Evolutionary conservation across 1,284 basidiomycete species (phyloP), one percentile per base, ranked within the genome.

Genomic region (Leccinum fallax): DNA sequence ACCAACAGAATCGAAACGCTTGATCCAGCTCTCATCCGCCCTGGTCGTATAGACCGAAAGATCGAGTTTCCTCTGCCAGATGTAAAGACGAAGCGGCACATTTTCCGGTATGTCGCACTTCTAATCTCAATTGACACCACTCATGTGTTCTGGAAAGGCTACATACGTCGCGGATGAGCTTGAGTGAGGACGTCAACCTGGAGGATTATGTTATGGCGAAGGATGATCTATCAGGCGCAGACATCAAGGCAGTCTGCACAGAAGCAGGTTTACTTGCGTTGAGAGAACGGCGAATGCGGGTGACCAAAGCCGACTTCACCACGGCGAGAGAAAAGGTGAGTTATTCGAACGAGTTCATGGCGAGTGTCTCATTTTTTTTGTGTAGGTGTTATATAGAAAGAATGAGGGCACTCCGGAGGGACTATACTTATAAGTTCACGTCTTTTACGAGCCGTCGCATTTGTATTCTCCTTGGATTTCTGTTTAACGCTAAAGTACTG

Each of bases 11-110:
- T 99, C 68, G 95, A 98, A 75, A 89, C 92, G 3, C 85, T 99
- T 52, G 97, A 99, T 77, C 97, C 97, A 53, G 97, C 97, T 19
- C 87, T 99, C 60, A 97, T 98, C 72, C 93, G 97, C 63, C 97
- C 97, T 3, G 97, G 97, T 58, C 95, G 97, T 73, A 98, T 99
- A 68, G 97, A 99, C 74, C 86, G 97, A 61, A 99, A 99, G 84
- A 99, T 99, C 62, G 94, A 96, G 74, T 94, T 95, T 82, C 95
- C 95, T 10, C 79, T 98, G 38, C 95, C 95, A 24, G 95, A 98
- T 72, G 88, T 95, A 65, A 97, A 97, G 82, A 97, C 95, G 53
- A 97, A 97, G 75, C 91, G 95, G 24, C 96, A 98, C 77, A 99
- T 99, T 74, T 99, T 99, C 89, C 90, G 91, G 89, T 89, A 68